These are phyloP conservation scores for Cryptococcus amylolentus DNA, from an alignment of 1,284 basidiomycete species.

Conservation along the genomic window DNA sequence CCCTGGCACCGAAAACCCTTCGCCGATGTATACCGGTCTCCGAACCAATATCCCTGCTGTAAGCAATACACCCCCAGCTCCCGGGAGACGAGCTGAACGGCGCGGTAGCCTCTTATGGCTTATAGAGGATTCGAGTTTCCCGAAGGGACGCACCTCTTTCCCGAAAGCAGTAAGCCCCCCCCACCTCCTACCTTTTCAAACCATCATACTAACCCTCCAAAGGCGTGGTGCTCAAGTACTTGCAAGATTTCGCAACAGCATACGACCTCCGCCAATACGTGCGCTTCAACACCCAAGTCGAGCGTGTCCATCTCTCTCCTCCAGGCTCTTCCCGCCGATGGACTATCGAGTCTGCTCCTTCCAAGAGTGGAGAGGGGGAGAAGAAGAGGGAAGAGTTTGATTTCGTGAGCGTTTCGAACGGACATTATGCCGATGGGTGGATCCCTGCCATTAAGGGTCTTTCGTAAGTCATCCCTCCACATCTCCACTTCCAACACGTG, in stretches of 20 bases:
- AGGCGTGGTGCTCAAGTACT: conserved; percentile 42
- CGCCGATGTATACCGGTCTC: conserved; percentile 47
- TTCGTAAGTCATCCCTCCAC: conserved; percentile 19
- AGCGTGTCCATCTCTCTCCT: conserved; percentile 23
- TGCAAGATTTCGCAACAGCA: conserved; percentile 40
- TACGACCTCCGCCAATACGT: conserved; percentile 33
- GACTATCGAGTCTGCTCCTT: conserved; percentile 22
- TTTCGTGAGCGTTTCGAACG: conserved; percentile 49
- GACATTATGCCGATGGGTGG: conserved; percentile 53
- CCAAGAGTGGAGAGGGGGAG: not conserved
- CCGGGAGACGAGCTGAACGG: conserved; percentile 10
- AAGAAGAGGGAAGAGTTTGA: conserved; percentile 30
- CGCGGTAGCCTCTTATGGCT: conserved; percentile 30
- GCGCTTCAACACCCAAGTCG: conserved; percentile 46
- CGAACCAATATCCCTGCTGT: conserved; percentile 49
- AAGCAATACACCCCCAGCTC: not conserved
- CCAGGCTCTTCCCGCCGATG: conserved; percentile 17
- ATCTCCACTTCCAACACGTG: not conserved
- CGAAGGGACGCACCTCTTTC: conserved; percentile 18
- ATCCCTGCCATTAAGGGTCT: conserved; percentile 51
- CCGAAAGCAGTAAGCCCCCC: conserved; percentile 23
- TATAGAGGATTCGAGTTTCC: conserved; percentile 28
- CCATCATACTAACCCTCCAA: conserved; percentile 2
- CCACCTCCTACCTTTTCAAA: not conserved
- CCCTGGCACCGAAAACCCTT: conserved; percentile 19